Evolutionary conservation across 306 rosid species (phyloP).

Genomic region (Medicago ruthenica): DNA sequence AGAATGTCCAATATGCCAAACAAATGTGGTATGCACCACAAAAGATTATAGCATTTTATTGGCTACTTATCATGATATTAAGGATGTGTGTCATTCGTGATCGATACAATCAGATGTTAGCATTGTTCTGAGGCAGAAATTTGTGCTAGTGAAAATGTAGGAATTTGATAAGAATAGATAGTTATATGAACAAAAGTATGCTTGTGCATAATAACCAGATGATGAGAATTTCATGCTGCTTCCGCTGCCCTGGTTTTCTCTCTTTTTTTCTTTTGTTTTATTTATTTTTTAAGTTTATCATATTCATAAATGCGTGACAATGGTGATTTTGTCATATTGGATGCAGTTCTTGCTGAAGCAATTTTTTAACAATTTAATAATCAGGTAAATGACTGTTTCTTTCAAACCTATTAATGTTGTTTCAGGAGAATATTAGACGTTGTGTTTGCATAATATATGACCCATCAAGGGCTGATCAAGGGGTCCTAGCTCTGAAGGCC

Average conservation of each 20-base stretch:
- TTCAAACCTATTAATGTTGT: conserved; percentile 14
- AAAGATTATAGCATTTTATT: conserved; percentile 12
- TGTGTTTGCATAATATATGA: conserved; percentile 96
- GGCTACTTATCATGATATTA: conserved; percentile 6
- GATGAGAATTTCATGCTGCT: neutral
- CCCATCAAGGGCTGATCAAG: conserved; percentile 90
- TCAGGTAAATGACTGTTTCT: conserved; percentile 21
- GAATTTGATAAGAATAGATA: conserved; percentile 11
- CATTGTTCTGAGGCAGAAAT: conserved; percentile 17
- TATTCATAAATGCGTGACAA: neutral
- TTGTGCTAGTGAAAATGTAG: conserved; percentile 7
- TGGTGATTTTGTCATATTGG: conserved; percentile 11
- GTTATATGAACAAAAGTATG: neutral
- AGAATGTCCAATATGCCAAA: conserved; percentile 17
- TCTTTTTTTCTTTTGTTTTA: too few relatives aligned
- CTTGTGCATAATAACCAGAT: neutral
- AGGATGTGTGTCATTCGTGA: neutral
- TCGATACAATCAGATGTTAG: conserved; percentile 9
- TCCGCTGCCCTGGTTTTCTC: neutral
- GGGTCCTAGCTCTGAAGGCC: conserved; percentile 93
- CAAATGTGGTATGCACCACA: neutral
- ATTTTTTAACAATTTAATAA: conserved; percentile 13
- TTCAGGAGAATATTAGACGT: conserved; percentile 90
- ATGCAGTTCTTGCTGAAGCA: conserved; percentile 2
- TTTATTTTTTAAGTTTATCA: neutral